These are phyloP conservation scores for Aspergillus ostianus DNA, from an alignment of 495 filamentous ascomycete species.

Conservation along the genomic window DNA sequence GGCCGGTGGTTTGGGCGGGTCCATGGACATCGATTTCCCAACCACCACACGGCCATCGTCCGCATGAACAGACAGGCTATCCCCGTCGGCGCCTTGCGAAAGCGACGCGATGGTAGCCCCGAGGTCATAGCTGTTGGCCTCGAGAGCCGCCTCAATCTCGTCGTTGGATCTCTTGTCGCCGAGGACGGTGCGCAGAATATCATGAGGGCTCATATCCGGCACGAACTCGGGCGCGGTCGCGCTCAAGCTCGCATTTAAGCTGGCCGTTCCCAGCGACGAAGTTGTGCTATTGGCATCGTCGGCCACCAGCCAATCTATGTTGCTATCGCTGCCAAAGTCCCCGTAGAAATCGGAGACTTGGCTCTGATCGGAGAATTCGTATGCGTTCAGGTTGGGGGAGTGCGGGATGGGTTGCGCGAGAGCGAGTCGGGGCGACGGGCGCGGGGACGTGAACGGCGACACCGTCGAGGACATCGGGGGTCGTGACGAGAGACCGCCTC, in stretches of 20 bases:
- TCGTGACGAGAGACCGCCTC: constrained; percentile 64
- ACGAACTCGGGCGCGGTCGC: constrained; percentile 78
- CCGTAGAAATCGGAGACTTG: constrained; percentile 83
- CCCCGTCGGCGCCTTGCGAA: constrained; percentile 58
- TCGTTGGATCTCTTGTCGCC: constrained; percentile 87
- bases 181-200: constrained; percentile 94
- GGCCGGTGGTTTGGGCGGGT: constrained; percentile 66
- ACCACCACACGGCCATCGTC: constrained; percentile 63
- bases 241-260: constrained; percentile 63
- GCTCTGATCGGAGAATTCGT: constrained; percentile 79
- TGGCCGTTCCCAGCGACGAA: constrained; percentile 66
- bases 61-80: constrained; percentile 25
- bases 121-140: constrained; percentile 87
- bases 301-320: constrained; percentile 92
- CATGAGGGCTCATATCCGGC: constrained; percentile 95
- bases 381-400: constrained; percentile 89
- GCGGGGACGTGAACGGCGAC: constrained; percentile 92
- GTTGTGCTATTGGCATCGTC: constrained; percentile 79
- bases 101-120: constrained; percentile 83
- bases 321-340: constrained; percentile 82
- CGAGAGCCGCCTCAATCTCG: constrained; percentile 86
- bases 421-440: constrained; percentile 88
- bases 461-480: constrained; percentile 48
- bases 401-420: constrained; percentile 95
- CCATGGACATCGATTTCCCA: constrained; percentile 84